A percentile compares a stretch with the other conserved stretches of the same genome.
Evolutionary conservation across 1,284 basidiomycete species (phyloP).

Genomic region (Ceratobasidium papillatum): DNA sequence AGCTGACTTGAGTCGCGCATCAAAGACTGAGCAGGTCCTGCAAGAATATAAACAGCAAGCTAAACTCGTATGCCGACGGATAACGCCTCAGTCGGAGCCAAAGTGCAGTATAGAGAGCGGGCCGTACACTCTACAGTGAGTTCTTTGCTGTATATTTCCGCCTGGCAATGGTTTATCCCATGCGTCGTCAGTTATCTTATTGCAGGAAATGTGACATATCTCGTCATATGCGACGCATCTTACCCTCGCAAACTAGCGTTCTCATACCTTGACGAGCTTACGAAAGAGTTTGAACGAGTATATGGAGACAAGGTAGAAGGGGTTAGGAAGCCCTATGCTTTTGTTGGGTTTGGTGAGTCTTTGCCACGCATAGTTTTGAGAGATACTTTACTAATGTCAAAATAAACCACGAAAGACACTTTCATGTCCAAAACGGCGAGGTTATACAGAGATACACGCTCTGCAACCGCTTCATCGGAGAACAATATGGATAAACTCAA

Average conservation of each 20-base stretch:
- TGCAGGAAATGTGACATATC: slow-evolving; percentile 90
- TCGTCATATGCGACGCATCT: slow-evolving; percentile 94
- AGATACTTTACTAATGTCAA: neutral
- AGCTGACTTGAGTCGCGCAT: slow-evolving; percentile 45
- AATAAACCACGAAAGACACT: slow-evolving; percentile 69
- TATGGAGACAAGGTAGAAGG: slow-evolving; percentile 90
- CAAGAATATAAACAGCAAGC: slow-evolving; percentile 99
- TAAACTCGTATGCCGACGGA: slow-evolving; percentile 93
- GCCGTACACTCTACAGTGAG: slow-evolving; percentile 91
- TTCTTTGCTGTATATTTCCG: slow-evolving; percentile 40
- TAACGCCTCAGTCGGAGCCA: slow-evolving; percentile 93
- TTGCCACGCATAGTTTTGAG: neutral
- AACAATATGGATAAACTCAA: slow-evolving; percentile 88
- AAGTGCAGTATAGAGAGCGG: slow-evolving; percentile 97
- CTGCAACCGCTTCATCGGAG: slow-evolving; percentile 63
- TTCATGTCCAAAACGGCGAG: slow-evolving; percentile 99
- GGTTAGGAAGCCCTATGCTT: slow-evolving; percentile 90
- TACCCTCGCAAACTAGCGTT: slow-evolving; percentile 99
- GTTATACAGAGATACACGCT: slow-evolving; percentile 92
- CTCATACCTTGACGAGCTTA: slow-evolving; percentile 95
- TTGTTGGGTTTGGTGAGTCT: slow-evolving; percentile 89
- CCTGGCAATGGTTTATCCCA: slow-evolving; percentile 39
- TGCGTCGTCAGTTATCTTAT: slow-evolving; percentile 85
- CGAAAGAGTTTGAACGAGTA: slow-evolving; percentile 92
- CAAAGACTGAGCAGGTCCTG: slow-evolving; percentile 87